Base-by-base conservation (phyloP, 176 grass and related monocot species). In the Lolium perenne region DNA sequence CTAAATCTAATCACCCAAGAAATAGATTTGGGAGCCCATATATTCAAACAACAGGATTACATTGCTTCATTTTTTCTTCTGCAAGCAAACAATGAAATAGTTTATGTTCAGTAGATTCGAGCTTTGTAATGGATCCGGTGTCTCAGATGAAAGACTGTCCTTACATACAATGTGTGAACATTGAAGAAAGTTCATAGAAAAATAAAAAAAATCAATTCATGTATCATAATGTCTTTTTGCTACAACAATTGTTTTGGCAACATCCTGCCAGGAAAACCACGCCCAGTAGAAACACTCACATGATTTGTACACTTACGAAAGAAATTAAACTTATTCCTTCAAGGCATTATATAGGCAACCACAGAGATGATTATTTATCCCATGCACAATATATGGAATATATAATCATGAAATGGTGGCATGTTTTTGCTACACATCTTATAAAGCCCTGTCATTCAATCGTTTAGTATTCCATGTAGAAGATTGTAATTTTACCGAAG, bases 401-500 rank as follows among this genome's bases (percentile, higher is more conserved):
- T 66, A 32, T 16, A 66, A 66, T 26, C 22, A 51, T 75, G 29
- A 75, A 75, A 51, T 8, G 23, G 72, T 17, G 47, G 72, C 72
- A 75, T 53, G 25, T 26, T 75, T 75, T 51, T 74, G 22, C 46
- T 75, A 51, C 72, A 75, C 21, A 75, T 75, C 47, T 74, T 73
- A 73, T 48, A 23, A 22, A 73, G 70, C 48, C 40, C 20, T 46
- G 20, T 9, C 20, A 23, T 17, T 74, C 21, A 48, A 51, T 51
- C 7, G 45, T 49, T 74, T 16, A 51, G 14, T 17, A 50, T 50
- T 25, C 51, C 72, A 32, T 75, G 47, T 53, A 29, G 6, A 20
- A 6, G 35, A 29, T 75, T 75, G 46, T 32, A 75, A 51, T 50
- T 53, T 74, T 50, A 16, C 71, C 7, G 21, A 26, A 50, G 22